Evolutionary conservation across 768 basidiomycete species (phyloP), one percentile per base, ranked within the genome.

Genomic region (Coprinopsis sp.): DNA sequence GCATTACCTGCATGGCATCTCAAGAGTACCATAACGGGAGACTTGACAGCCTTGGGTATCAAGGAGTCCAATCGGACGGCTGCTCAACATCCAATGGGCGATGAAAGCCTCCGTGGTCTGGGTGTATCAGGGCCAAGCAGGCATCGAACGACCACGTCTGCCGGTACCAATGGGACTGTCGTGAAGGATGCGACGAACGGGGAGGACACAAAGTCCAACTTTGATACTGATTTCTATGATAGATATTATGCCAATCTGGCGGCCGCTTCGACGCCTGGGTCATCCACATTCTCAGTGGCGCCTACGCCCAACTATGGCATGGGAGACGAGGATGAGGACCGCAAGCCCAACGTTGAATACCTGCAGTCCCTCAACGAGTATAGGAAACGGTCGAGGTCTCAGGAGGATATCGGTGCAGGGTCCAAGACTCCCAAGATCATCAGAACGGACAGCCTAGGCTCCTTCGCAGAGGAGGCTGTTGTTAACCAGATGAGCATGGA

Each of bases 1-100:
- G 79, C 83, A 0, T 70, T 99, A 36, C 96, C 96, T 1, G 74
- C 87, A 11, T 99, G 96, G 96, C 91, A 96, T 69, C 76, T 93
- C 55, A 88, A 91, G 65, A 94, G 91, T 60, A 99, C 96, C 2
- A 91, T 99, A 51, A 84, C 91, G 3, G 92, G 93, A 7, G 87
- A 94, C 54, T 69, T 92, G 50, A 96, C 95, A 1, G 86, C 90
- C 18, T 72, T 94, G 31, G 91, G 92, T 16, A 76, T 88, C 47
- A 78, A 82, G 55, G 87, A 89, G 61, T 78, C 63, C 51, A 80
- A 77, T n/a, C 69, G 82, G 47, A 65, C 73, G 21, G 75, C 76
- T 44, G 58, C 61, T 11, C 48, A n/a, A 53, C 29, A 49, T 56
- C 47, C 46, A 72, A 23, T 49, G 27, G 86, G 84, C 55, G 88